Evolutionary conservation across 2,329 filamentous ascomycete species (phyloP).

Genomic region (Madurella mycetomatis): DNA sequence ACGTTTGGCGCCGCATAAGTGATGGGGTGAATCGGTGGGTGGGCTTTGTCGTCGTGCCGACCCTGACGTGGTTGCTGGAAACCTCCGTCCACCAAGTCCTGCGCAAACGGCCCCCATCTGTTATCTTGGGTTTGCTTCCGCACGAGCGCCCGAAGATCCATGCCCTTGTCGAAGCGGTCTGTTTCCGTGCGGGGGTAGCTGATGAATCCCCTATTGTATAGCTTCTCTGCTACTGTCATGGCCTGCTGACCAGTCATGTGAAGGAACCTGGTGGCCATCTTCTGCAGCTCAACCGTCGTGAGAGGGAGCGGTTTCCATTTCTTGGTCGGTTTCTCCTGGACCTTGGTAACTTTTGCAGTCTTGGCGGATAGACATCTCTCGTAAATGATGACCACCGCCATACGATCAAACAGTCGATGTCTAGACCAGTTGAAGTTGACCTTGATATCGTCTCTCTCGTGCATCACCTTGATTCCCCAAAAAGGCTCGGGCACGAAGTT

Average conservation of each 20-base stretch:
- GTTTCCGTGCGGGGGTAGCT: slow-evolving; percentile 98
- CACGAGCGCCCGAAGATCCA: slow-evolving; percentile 75
- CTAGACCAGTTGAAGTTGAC: slow-evolving; percentile 83
- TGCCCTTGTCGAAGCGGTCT: slow-evolving; percentile 86
- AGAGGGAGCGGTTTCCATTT: slow-evolving; percentile 92
- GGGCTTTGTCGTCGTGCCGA: slow-evolving; percentile 89
- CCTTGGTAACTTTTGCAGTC: slow-evolving; percentile 73
- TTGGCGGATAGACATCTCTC: slow-evolving; percentile 78
- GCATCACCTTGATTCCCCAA: slow-evolving; percentile 84
- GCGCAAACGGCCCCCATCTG: slow-evolving; percentile 77
- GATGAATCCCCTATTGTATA: slow-evolving; percentile 94
- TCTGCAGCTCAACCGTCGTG: slow-evolving; percentile 94
- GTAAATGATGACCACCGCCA: slow-evolving; percentile 73
- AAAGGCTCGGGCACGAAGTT: slow-evolving; percentile 92
- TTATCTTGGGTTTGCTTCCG: slow-evolving; percentile 76
- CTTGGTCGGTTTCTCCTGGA: slow-evolving; percentile 84
- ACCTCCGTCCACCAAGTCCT: slow-evolving; percentile 65
- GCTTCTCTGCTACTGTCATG: slow-evolving; percentile 78
- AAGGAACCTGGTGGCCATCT: slow-evolving; percentile 84
- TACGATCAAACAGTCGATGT: slow-evolving; percentile 80
- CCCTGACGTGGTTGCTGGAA: slow-evolving; percentile 81
- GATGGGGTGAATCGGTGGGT: slow-evolving; percentile 94
- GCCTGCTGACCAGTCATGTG: slow-evolving; percentile 87
- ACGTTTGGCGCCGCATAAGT: slow-evolving; percentile 70
- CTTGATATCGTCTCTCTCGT: slow-evolving; percentile 70